Base-by-base conservation (phyloP, 176 grass and related monocot species). In the Bolboschoenus planiculmis region DNA sequence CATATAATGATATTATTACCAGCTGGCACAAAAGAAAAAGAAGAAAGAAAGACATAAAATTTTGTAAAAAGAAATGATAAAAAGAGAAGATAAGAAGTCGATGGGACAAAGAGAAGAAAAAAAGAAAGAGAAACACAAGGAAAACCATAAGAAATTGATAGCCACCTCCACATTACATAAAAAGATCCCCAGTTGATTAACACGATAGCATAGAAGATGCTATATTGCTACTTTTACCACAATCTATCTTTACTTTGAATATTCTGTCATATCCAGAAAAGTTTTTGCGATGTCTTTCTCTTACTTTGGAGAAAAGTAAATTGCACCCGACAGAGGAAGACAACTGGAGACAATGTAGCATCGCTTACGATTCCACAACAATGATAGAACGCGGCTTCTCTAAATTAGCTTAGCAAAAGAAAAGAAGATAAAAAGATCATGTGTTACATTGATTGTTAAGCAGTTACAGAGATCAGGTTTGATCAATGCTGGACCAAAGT, bases 201-300 rank as follows among this genome's bases (percentile, higher is more conserved):
- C n/a, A 73, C 2, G 0, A 16, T 51, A 2, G 26, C 63, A 58
- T 37, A 72, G 67, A 44, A 72, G 39, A 72, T 72, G 67, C 39
- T 72, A 46, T 20, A 44, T 72, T 48, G 21, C 70, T 48, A 16
- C 70, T 48, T 40, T 1, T 16, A 75, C 44, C 44, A 18, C 44
- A 31, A 50, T 51, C 44, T 50, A 76, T 30, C 26, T 76, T 75
- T 76, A 31, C 5, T 51, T 61, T 43, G 83, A 76, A 84, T 84
- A 84, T 78, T 75, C 71, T n/a, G 14, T 58, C 83, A 84, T 59
- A 78, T 72, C 21, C 20, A 73, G 42, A 10, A 84, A 84, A 76
- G 47, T 27, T 75, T 21, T 43, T 59, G 51, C 20, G 4, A 53
- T 18, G 70, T 74, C 70, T 74, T 48, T 74, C 70, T 74, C 72